Evolutionary conservation across 2,329 filamentous ascomycete species (phyloP).

Genomic region (Curvularia lunata): DNA sequence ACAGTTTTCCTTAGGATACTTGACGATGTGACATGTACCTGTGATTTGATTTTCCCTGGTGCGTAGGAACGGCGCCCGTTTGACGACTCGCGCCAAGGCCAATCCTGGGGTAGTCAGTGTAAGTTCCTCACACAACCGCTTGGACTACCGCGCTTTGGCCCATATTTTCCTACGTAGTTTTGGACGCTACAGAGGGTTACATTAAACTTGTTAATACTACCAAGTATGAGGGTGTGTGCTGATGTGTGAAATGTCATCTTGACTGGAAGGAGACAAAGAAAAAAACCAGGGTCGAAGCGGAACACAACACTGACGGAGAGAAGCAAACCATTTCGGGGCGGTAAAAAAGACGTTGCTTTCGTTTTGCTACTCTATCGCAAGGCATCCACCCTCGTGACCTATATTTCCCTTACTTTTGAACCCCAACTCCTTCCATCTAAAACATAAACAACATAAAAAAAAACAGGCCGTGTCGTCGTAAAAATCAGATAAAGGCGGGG

Average conservation of each 20-base stretch:
- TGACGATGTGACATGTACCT: background rate
- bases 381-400: background rate
- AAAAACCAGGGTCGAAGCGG: background rate
- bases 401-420: background rate
- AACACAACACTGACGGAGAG: background rate
- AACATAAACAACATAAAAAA: background rate
- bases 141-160: background rate
- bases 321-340: background rate
- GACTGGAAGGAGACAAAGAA: background rate
- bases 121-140: background rate
- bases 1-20: background rate
- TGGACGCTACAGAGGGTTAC: background rate
- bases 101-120: background rate
- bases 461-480: constrained; percentile 10
- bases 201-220: background rate
- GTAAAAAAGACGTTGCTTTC: background rate
- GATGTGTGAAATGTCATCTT: background rate
- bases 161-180: background rate
- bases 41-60: constrained; percentile 1
- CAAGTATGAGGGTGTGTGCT: background rate
- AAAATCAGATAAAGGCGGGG: constrained; percentile 1
- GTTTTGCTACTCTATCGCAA: background rate
- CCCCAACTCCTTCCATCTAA: constrained; percentile 1
- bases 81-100: background rate
- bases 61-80: background rate